These are phyloP conservation scores for Coemansia sp. DNA, from an alignment of 192 early-diverging fungal genomes.

Conservation along the genomic window DNA sequence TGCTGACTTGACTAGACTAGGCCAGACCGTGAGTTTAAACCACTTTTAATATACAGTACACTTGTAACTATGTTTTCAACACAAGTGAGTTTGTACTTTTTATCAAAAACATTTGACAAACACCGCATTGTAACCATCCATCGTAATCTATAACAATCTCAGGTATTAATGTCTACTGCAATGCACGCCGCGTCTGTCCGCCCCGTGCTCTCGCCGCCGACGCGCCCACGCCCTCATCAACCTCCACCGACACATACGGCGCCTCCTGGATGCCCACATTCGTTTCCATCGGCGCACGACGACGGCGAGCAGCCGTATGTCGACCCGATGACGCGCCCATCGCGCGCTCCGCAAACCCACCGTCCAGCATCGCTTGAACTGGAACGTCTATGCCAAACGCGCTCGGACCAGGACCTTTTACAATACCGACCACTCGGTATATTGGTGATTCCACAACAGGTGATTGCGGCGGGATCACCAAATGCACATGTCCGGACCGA, in stretches of 20 bases:
- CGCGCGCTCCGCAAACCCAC: conserved; percentile 43
- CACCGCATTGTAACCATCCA: too few species aligned
- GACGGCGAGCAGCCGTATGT: background rate
- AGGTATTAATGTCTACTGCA: conserved; percentile 7
- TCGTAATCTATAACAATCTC: too few species aligned
- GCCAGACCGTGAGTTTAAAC: too few species aligned
- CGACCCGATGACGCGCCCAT: conserved; percentile 28
- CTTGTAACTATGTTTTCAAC: too few species aligned
- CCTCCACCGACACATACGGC: conserved; percentile 45
- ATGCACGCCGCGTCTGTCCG: conserved; percentile 27
- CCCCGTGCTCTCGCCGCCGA: conserved; percentile 25
- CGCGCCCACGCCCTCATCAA: conserved; percentile 45
- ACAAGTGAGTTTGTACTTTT: too few species aligned
- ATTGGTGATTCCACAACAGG: background rate
- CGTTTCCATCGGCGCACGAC: background rate
- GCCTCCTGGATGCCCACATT: conserved; percentile 46
- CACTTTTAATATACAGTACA: too few species aligned
- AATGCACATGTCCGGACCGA: conserved; percentile 51
- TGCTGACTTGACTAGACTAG: too few species aligned
- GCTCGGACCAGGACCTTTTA: conserved; percentile 37
- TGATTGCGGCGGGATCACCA: conserved; percentile 56
- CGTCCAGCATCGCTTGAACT: conserved; percentile 34
- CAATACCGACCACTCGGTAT: conserved; percentile 37
- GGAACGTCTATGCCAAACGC: conserved; percentile 40
- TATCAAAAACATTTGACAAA: too few species aligned